Evolutionary conservation across 441 rosid genomes (phyloP).

Genomic region (Monsonia emarginata): DNA sequence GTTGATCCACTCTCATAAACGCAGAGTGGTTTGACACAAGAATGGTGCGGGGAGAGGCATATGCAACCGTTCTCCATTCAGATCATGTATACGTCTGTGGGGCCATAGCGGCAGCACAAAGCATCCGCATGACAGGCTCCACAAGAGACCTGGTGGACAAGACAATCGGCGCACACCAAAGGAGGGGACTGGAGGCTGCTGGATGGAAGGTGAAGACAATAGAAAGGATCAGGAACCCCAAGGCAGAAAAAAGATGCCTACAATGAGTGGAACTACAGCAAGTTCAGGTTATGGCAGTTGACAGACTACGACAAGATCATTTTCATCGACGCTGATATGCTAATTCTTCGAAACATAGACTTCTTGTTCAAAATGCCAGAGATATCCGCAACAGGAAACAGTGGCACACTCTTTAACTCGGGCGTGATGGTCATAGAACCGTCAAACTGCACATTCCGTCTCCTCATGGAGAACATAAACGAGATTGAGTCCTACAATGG

Average conservation of each 20-base stretch:
- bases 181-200: slow-evolving; percentile 45
- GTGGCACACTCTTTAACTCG: slow-evolving; percentile 66
- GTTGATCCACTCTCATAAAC: slow-evolving; percentile 14
- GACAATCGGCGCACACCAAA: slow-evolving; percentile 54
- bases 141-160: slow-evolving; percentile 59
- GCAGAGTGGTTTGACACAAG: slow-evolving; percentile 44
- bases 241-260: slow-evolving; percentile 46
- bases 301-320: slow-evolving; percentile 71
- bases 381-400: slow-evolving; percentile 81
- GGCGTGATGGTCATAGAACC: slow-evolving; percentile 94
- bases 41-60: slow-evolving; percentile 63
- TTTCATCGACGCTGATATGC: slow-evolving; percentile 77
- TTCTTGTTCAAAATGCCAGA: slow-evolving; percentile 70
- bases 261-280: slow-evolving; percentile 88
- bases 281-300: slow-evolving; percentile 78
- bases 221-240: slow-evolving; percentile 65
- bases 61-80: slow-evolving; percentile 87
- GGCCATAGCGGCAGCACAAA: slow-evolving; percentile 83
- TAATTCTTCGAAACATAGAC: slow-evolving; percentile 60
- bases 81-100: slow-evolving; percentile 89
- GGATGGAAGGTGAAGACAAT: slow-evolving; percentile 71
- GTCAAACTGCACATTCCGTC: slow-evolving; percentile 62
- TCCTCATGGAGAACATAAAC: slow-evolving; percentile 43
- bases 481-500: slow-evolving; percentile 88
- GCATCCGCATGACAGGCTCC: slow-evolving; percentile 76